phyloP scores from a whole-genome alignment of 2,329 filamentous ascomycete species.

The Paecilomyces fulvus region DNA sequence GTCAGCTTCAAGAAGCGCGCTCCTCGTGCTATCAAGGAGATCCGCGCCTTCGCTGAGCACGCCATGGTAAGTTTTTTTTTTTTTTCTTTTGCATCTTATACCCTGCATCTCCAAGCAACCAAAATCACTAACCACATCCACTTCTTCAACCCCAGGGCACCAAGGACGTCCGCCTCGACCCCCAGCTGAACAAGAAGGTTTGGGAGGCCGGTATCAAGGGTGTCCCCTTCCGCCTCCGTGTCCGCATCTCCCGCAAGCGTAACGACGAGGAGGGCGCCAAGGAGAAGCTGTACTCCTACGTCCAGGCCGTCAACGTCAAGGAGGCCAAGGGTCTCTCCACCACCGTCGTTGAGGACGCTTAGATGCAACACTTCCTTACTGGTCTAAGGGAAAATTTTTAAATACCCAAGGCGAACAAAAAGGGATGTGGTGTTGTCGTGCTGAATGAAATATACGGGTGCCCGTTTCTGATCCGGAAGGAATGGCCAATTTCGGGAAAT shows the following conservation, averaged over 20 bases:
- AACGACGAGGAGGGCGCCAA: conserved; percentile 99
- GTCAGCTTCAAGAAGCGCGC: conserved; percentile 99
- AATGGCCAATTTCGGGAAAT: neutral
- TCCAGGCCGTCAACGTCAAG: conserved; percentile 99
- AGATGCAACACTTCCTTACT: conserved; percentile 18
- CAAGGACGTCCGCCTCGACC: conserved; percentile 93
- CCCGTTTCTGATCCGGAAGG: neutral
- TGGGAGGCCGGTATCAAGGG: conserved; percentile 99
- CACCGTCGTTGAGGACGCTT: conserved; percentile 66
- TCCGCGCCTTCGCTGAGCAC: conserved; percentile 84
- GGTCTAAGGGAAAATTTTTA: neutral
- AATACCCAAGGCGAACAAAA: neutral
- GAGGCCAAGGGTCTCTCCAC: conserved; percentile 96
- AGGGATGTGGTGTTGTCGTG: neutral
- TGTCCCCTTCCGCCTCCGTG: conserved; percentile 90
- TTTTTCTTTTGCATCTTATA: conserved; percentile 5
- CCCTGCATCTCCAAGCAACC: neutral
- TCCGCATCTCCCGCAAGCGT: conserved; percentile 98
- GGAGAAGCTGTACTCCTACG: conserved; percentile 99
- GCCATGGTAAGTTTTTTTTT: conserved; percentile 73
- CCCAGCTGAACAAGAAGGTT: conserved; percentile 99
- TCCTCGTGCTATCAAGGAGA: conserved; percentile 98
- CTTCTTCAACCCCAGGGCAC: conserved; percentile 59
- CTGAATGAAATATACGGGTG: neutral
- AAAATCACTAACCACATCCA: conserved; percentile 3